These are phyloP conservation scores for Oryza officinalis DNA, from an alignment of 176 grass and related monocot species.

Conservation along the genomic window DNA sequence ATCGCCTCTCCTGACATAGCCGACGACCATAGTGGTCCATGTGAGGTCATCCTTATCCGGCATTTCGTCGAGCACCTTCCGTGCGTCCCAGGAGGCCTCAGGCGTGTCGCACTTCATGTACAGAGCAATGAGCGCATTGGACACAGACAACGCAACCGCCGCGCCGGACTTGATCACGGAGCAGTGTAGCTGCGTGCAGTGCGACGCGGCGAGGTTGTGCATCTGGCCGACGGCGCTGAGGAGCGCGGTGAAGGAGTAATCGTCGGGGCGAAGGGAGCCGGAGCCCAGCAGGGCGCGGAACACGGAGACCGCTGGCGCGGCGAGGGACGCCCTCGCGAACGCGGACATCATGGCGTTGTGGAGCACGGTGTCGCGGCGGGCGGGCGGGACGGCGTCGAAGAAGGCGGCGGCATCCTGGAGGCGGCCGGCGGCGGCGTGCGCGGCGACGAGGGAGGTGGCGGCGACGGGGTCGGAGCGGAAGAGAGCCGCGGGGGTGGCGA, in stretches of 20 bases:
- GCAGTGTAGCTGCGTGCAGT: constrained; percentile 70
- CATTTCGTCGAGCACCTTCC: constrained; percentile 80
- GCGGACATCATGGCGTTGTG: constrained; percentile 86
- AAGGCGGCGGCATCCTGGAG: constrained; percentile 55
- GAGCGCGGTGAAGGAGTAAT: constrained; percentile 75
- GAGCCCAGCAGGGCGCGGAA: constrained; percentile 54
- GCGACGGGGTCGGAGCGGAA: constrained; percentile 54
- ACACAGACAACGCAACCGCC: constrained; percentile 49
- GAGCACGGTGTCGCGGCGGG: constrained; percentile 73
- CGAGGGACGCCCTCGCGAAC: constrained; percentile 60
- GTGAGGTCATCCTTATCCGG: constrained; percentile 67
- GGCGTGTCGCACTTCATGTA: constrained; percentile 52
- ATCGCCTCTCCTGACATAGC: constrained; percentile 70
- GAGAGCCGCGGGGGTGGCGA: constrained; percentile 56
- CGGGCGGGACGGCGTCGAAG: constrained; percentile 57
- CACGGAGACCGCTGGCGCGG: constrained; percentile 43
- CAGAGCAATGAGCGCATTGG: constrained; percentile 74
- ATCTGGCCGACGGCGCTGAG: constrained; percentile 70
- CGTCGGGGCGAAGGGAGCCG: constrained; percentile 54
- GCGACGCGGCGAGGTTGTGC: constrained; percentile 38
- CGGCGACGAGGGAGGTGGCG: constrained; percentile 70
- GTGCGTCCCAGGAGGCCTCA: constrained; percentile 30
- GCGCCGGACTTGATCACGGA: constrained; percentile 58
- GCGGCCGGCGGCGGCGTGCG: constrained; percentile 56
- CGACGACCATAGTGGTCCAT: constrained; percentile 84